Percentiles rank a stretch among this genome's conserved stretches.
These are phyloP conservation scores for Phyllosticta capitalensis DNA, from an alignment of 2,329 filamentous ascomycete species.

Conservation along the genomic window DNA sequence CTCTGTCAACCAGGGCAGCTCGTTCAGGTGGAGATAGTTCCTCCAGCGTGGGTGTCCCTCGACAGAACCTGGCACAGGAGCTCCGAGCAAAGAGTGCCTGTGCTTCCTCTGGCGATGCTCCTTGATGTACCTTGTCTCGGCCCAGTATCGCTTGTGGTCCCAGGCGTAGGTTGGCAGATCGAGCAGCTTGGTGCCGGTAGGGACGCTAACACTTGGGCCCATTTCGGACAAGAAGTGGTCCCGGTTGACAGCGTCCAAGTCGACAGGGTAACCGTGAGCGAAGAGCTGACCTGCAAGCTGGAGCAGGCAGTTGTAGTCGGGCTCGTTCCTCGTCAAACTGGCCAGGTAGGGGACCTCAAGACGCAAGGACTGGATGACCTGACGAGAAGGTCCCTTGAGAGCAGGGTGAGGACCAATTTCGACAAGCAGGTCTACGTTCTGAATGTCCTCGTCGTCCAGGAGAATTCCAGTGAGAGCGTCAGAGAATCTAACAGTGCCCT, in stretches of 20 bases:
- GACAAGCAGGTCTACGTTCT: constrained; percentile 24
- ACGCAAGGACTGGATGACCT: constrained; percentile 17
- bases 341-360: not conserved
- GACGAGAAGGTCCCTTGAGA: constrained; percentile 32
- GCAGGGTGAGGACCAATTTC: constrained; percentile 41
- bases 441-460: not conserved
- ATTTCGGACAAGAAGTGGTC: not conserved
- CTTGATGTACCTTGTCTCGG: constrained; percentile 7
- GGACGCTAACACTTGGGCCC: constrained; percentile 9
- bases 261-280: constrained; percentile 12
- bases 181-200: constrained; percentile 12
- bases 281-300: constrained; percentile 15
- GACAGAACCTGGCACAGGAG: constrained; percentile 9
- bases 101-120: constrained; percentile 3
- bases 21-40: constrained; percentile 11
- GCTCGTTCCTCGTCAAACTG: not conserved
- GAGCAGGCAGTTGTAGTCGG: constrained; percentile 5
- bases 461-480: constrained; percentile 26
- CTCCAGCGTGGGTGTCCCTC: constrained; percentile 16
- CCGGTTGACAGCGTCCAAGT: constrained; percentile 17
- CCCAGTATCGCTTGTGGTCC: constrained; percentile 19
- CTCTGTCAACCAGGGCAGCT: constrained; percentile 15
- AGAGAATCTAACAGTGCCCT: constrained; percentile 36
- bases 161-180: constrained; percentile 20
- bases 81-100: constrained; percentile 15